Evolutionary conservation across 1,284 basidiomycete genomes (phyloP), one percentile per base, ranked within the genome.

Genomic region (Salmacisia buchloeana): DNA sequence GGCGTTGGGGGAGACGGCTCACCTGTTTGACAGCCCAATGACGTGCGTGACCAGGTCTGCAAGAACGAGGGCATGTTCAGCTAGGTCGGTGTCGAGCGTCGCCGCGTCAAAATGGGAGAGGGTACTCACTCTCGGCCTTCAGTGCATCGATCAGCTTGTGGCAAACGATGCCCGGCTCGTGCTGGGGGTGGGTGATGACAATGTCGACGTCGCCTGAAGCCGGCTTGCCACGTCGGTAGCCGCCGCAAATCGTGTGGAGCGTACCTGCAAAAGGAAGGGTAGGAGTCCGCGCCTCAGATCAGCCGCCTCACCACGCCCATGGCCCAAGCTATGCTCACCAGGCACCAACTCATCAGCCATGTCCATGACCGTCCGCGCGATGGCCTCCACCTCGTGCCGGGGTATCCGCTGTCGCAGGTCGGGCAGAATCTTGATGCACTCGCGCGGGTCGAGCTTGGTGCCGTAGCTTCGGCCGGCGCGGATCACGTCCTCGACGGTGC

Each of bases 401-500:
- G 63, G 60, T 9, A 76, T 76, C 1, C 62, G 66, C 25, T 59
- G 25, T 0, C 66, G 54, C 2, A 76, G 61, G 36, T 76, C 74
- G 2, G 58, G 65, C 7, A 76, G 57, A 23, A 76, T 73, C 0
- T 68, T 59, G 2, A 75, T 61, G 29, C 64, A 69, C 33, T 76
- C 74, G 27, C 21, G 7, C 58, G 31, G 21, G 7, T 31, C 9
- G 9, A 59, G 34, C 25, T 41, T 39, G 5, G 29, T 45, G 38
- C 58, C 58, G 15, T 59, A 39, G 38, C 58, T 39, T 3, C 34
- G 58, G 18, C 39, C 41, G 4, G 58, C 39, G 9, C 12, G 25
- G 52, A 76, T 62, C 2, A 79, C 70, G 35, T 79, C 77, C 2
- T 60, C 62, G 21, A 74, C 68, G 3, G 63, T 62, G 9, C 77